Percentiles rank a stretch among this genome's conserved stretches.
Conservation (phyloP, 129 eudicot species). For the Artemisia annua region DNA sequence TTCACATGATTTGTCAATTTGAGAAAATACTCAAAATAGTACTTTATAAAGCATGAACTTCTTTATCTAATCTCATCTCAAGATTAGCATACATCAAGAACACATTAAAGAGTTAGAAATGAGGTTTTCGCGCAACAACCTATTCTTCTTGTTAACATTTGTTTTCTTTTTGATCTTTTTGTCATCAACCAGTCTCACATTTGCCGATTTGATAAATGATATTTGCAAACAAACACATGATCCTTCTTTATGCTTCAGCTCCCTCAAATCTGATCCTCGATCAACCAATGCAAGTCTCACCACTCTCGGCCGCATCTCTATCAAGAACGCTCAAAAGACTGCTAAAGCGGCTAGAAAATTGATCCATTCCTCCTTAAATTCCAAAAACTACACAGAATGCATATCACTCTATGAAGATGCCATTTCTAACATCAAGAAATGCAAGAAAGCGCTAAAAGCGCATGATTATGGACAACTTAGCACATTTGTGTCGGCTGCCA, state of each 20-base stretch:
- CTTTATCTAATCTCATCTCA: not conserved
- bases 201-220: slow-evolving; percentile 27
- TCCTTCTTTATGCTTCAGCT: slow-evolving; percentile 35
- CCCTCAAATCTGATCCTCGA: slow-evolving; percentile 33
- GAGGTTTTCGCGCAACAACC: slow-evolving; percentile 6
- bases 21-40: too few species aligned
- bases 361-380: slow-evolving; percentile 17
- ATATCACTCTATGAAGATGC: slow-evolving; percentile 27
- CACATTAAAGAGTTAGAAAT: not conserved
- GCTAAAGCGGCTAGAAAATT: slow-evolving; percentile 20
- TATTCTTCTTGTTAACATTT: slow-evolving; percentile 6
- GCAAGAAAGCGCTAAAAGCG: slow-evolving; percentile 20
- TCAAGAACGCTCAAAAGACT: slow-evolving; percentile 29
- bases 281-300: slow-evolving; percentile 34
- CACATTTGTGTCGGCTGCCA: slow-evolving; percentile 24
- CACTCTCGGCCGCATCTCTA: slow-evolving; percentile 30
- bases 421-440: slow-evolving; percentile 26
- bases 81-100: not conserved
- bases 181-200: not conserved
- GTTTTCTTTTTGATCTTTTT: slow-evolving; percentile 17
- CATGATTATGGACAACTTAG: slow-evolving; percentile 25
- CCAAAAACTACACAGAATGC: slow-evolving; percentile 30
- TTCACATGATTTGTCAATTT: too few species aligned
- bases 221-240: slow-evolving; percentile 31
- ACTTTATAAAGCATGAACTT: too few species aligned